Conservation (phyloP, 1,284 basidiomycete species). For the Cutaneotrichosporon cavernicola region DNA sequence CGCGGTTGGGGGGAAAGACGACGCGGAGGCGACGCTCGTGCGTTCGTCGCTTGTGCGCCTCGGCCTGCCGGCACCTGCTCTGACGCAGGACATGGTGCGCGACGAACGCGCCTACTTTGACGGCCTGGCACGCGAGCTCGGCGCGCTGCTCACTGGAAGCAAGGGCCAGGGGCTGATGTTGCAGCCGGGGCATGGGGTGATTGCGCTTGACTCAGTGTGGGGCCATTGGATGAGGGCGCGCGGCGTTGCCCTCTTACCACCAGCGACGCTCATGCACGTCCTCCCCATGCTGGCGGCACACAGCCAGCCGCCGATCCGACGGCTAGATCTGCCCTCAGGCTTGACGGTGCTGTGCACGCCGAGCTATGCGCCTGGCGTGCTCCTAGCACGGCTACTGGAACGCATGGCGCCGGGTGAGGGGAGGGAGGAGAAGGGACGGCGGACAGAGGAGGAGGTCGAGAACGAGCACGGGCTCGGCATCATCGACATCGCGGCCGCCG, state of each 20-base stretch:
- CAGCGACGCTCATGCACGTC: constrained; percentile 73
- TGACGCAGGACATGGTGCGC: constrained; percentile 85
- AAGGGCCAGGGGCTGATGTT: constrained; percentile 44
- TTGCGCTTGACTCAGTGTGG: constrained; percentile 94
- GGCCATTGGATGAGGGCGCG: constrained; percentile 94
- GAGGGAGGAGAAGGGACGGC: constrained; percentile 53
- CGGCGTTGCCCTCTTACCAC: constrained; percentile 88
- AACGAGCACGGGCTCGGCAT: constrained; percentile 43
- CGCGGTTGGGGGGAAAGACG: constrained; percentile 54
- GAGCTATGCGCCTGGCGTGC: constrained; percentile 64
- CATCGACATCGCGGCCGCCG: constrained; percentile 65
- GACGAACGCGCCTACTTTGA: constrained; percentile 78
- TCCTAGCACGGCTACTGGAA: constrained; percentile 64
- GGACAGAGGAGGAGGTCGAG: constrained; percentile 19
- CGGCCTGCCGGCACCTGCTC: constrained; percentile 68
- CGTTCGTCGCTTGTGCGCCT: constrained; percentile 83
- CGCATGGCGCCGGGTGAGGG: constrained; percentile 55
- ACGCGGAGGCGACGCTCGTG: constrained; percentile 81
- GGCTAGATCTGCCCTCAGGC: constrained; percentile 68
- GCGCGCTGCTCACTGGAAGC: constrained; percentile 60
- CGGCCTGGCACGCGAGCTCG: constrained; percentile 80
- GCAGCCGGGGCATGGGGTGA: constrained; percentile 59
- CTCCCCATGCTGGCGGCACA: constrained; percentile 66
- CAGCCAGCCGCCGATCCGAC: constrained; percentile 68
- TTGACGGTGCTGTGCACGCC: constrained; percentile 83